A percentile compares a stretch with the other conserved stretches of the same genome.
phyloP scores from a whole-genome alignment of 2,329 filamentous ascomycete genomes.

The Penicillium sp. region DNA sequence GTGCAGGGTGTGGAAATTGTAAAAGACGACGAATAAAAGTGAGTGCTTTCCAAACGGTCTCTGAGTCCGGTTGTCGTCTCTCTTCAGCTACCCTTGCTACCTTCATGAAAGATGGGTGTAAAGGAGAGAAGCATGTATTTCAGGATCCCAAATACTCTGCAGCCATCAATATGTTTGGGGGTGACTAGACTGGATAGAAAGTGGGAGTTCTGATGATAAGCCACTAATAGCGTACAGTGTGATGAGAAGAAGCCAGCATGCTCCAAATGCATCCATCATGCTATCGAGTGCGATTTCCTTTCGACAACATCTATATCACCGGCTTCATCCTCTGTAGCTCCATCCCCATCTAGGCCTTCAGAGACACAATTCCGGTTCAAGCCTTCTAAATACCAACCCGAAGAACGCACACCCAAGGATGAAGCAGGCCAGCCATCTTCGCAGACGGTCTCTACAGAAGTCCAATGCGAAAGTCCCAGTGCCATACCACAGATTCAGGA shows the following conservation, averaged over 20 bases:
- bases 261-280: constrained; percentile 24
- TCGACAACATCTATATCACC: background rate
- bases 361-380: constrained; percentile 14
- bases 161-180: constrained; percentile 2
- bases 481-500: constrained; percentile 3
- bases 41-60: constrained; percentile 2
- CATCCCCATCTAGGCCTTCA: background rate
- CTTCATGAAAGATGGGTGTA: background rate
- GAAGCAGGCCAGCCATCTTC: constrained; percentile 6
- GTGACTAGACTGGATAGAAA: background rate
- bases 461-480: background rate
- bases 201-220: background rate
- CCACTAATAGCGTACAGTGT: constrained; percentile 21
- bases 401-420: background rate
- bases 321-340: constrained; percentile 5
- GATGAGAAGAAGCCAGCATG: constrained; percentile 29
- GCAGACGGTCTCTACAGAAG: background rate
- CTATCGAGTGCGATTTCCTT: constrained; percentile 23
- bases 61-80: background rate
- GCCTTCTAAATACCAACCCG: constrained; percentile 15
- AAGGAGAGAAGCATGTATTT: background rate
- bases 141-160: background rate
- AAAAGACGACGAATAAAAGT: constrained; percentile 32
- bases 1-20: constrained; percentile 28
- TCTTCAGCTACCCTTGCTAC: background rate